A percentile compares a stretch with the other conserved stretches of the same genome.
Evolutionary conservation across 768 basidiomycete genomes (phyloP).

Genomic region (Suillus fuscotomentosus): DNA sequence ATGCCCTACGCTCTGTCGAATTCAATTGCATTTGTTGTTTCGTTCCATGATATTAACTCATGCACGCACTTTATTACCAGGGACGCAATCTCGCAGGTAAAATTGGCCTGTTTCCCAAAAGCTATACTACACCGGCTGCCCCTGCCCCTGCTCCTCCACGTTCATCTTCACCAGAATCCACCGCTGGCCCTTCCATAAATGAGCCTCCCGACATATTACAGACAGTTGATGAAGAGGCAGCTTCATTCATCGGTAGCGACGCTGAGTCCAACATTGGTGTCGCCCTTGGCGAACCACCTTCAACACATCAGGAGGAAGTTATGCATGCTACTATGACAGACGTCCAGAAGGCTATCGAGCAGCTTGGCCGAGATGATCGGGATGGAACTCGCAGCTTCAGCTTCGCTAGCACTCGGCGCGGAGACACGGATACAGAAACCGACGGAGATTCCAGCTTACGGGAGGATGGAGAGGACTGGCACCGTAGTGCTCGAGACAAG

Average conservation of each 20-base stretch:
- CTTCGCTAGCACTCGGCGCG: constrained; percentile 67
- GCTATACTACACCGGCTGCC: constrained; percentile 71
- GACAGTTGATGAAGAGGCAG: constrained; percentile 47
- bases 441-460: constrained; percentile 53
- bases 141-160: constrained; percentile 43
- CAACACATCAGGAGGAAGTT: constrained; percentile 44
- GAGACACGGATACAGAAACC: constrained; percentile 46
- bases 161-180: constrained; percentile 25
- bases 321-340: constrained; percentile 91
- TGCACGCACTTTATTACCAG: constrained; percentile 37
- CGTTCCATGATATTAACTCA: constrained; percentile 11
- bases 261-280: constrained; percentile 27
- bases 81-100: constrained; percentile 82
- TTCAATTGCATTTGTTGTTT: constrained; percentile 11
- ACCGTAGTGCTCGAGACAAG: constrained; percentile 61
- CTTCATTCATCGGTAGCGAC: constrained; percentile 27
- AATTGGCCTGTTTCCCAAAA: constrained; percentile 88
- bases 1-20: constrained; percentile 23
- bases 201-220: constrained; percentile 34
- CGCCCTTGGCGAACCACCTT: constrained; percentile 21
- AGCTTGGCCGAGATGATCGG: constrained; percentile 61
- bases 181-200: constrained; percentile 20
- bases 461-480: constrained; percentile 53
- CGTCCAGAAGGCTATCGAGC: constrained; percentile 87
- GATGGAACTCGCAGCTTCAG: constrained; percentile 70